Conservation (phyloP, 2,329 filamentous ascomycete species). For the Aspergillus sp. region DNA sequence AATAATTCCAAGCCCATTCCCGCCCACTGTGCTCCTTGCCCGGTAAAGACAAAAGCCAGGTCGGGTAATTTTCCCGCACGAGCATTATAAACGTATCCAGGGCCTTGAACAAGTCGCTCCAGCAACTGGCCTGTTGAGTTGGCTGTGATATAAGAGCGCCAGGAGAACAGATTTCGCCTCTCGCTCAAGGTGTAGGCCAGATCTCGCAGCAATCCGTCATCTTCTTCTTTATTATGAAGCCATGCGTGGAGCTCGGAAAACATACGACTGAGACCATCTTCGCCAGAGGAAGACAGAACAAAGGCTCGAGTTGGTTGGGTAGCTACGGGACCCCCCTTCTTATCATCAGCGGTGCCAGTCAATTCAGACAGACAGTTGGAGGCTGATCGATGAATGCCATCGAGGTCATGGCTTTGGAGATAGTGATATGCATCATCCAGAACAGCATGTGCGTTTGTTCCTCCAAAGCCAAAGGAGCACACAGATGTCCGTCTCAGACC, state of each 20-base stretch:
- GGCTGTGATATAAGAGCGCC: conserved; percentile 16
- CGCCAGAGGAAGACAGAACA: conserved; percentile 9
- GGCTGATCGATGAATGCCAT: too few species aligned
- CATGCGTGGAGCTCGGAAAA: conserved; percentile 1
- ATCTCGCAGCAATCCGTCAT: conserved; percentile 17
- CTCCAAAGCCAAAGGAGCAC: conserved; percentile 25
- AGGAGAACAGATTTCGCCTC: conserved; percentile 21
- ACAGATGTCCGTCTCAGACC: conserved; percentile 15
- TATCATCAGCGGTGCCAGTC: too few species aligned
- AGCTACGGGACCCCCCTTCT: too few species aligned
- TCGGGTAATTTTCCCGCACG: conserved; percentile 13
- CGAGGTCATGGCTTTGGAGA: neutral
- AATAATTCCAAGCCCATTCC: conserved; percentile 11
- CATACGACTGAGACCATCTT: conserved; percentile 4
- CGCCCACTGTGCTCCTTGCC: conserved; percentile 18
- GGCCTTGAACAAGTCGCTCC: conserved; percentile 16
- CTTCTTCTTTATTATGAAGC: too few species aligned
- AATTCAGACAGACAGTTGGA: too few species aligned
- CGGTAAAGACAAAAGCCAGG: conserved; percentile 14
- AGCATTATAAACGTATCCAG: conserved; percentile 14
- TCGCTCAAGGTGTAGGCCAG: conserved; percentile 21
- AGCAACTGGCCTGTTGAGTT: conserved; percentile 10
- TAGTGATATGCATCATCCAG: conserved; percentile 8
- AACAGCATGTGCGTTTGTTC: conserved; percentile 24
- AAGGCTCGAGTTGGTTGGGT: too few species aligned